Conservation (phyloP, 257 asterid species). For the Solanum ossicruentum region DNA sequence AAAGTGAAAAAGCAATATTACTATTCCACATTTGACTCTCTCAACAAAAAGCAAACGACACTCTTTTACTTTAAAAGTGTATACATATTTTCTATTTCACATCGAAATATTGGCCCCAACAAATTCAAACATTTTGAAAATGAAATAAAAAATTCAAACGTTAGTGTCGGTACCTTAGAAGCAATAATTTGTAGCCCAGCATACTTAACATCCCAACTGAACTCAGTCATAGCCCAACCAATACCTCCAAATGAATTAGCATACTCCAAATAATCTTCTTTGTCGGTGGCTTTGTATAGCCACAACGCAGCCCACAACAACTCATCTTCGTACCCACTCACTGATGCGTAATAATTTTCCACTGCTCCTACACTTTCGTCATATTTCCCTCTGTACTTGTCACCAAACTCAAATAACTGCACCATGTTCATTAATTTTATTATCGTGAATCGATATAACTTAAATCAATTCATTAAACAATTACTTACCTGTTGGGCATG, state of each 20-base stretch:
- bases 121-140: background rate
- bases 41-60: background rate
- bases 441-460: background rate
- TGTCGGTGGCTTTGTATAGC: constrained; percentile 81
- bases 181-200: constrained; percentile 79
- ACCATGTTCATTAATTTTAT: background rate
- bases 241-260: constrained; percentile 57
- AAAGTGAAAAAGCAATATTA: background rate
- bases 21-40: constrained; percentile 3
- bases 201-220: constrained; percentile 90
- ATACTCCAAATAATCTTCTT: constrained; percentile 31
- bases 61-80: background rate
- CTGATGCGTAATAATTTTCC: constrained; percentile 65
- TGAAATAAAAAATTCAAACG: background rate
- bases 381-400: constrained; percentile 58
- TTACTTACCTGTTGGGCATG: constrained; percentile 52
- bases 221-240: constrained; percentile 76
- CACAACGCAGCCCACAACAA: constrained; percentile 91
- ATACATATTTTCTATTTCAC: background rate
- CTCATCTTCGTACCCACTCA: constrained; percentile 86
- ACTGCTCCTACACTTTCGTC: constrained; percentile 58
- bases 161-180: background rate
- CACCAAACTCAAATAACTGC: constrained; percentile 85
- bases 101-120: background rate
- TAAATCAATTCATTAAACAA: background rate